phyloP scores from a whole-genome alignment of 305 asterid species.

The Salvia sclarea region DNA sequence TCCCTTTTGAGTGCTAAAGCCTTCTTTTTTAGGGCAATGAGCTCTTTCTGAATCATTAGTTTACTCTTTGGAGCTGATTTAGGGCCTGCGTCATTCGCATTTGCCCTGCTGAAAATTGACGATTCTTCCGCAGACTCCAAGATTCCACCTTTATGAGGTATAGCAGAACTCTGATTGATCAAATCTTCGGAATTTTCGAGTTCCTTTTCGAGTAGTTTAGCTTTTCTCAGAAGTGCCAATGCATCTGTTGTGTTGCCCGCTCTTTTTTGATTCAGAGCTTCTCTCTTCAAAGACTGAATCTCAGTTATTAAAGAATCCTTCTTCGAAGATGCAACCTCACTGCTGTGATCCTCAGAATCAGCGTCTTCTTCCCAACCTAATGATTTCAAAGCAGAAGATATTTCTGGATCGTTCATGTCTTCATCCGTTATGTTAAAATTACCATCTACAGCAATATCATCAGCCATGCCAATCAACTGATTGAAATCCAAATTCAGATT shows the following conservation, averaged over 20 bases:
- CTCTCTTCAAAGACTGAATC: slow-evolving; percentile 69
- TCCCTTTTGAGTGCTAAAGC: slow-evolving; percentile 82
- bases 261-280: slow-evolving; percentile 67
- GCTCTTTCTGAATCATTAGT: slow-evolving; percentile 76
- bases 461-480: slow-evolving; percentile 44
- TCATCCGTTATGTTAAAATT: slow-evolving; percentile 72
- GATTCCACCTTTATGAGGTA: slow-evolving; percentile 26
- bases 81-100: slow-evolving; percentile 29
- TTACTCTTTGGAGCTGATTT: slow-evolving; percentile 66
- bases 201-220: slow-evolving; percentile 58
- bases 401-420: slow-evolving; percentile 82
- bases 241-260: slow-evolving; percentile 80
- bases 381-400: slow-evolving; percentile 60
- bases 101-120: slow-evolving; percentile 19
- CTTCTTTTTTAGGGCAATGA: slow-evolving; percentile 78
- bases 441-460: slow-evolving; percentile 61
- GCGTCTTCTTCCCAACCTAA: slow-evolving; percentile 87
- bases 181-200: slow-evolving; percentile 40
- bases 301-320: slow-evolving; percentile 50
- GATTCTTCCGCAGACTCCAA: slow-evolving; percentile 34
- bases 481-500: slow-evolving; percentile 55
- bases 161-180: slow-evolving; percentile 23
- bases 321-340: slow-evolving; percentile 32
- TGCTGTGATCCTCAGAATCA: slow-evolving; percentile 39
- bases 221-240: slow-evolving; percentile 67